Evolutionary conservation across 768 basidiomycete genomes (phyloP), one percentile per base, ranked within the genome.

Genomic region (Tylopilus plumbeoviolaceoides): DNA sequence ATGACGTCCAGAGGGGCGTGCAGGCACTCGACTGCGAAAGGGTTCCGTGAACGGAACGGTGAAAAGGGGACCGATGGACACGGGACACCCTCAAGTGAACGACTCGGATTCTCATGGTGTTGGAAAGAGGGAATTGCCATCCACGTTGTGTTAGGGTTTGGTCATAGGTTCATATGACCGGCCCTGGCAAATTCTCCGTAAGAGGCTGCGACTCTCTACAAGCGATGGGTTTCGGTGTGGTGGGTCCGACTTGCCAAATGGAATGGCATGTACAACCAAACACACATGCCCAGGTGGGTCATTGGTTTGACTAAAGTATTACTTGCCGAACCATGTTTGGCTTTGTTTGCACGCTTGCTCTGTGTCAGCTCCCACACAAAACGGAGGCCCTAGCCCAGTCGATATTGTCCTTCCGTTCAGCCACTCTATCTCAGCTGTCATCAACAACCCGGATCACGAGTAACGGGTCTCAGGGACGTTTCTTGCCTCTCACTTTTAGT

Each of bases 91-190:
- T n/a, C n/a, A 12, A 54, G 53, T 50, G 52, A 51, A 56, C 21
- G 15, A 11, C 7, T 8, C 9, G 31, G 60, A 65, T 60, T 57
- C 63, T 44, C 63, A 53, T 57, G 28, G 14, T 14, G 39, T 53
- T 51, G 39, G 44, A 48, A 47, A 45, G 42, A 38, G 53, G 45
- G 30, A 49, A 52, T 43, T 14, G 30, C 50, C 36, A 51, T 48
- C 42, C 51, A 54, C 21, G 23, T n/a, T n/a, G n/a, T 36, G 50
- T 53, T 36, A 54, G 33, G 63, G 62, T 52, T 50, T 51, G 20
- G 17, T 5, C 15, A 36, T 15, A 42, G 51, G 43, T 39, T 44
- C 56, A 61, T 59, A 56, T 59, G 56, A 46, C 51, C 35, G 47
- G 25, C 40, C 49, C 50, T 50, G 53, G n/a, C 36, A 33, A 35